Base-by-base conservation (phyloP, 805 yeast genomes). In the Yarrowia hollandica region DNA sequence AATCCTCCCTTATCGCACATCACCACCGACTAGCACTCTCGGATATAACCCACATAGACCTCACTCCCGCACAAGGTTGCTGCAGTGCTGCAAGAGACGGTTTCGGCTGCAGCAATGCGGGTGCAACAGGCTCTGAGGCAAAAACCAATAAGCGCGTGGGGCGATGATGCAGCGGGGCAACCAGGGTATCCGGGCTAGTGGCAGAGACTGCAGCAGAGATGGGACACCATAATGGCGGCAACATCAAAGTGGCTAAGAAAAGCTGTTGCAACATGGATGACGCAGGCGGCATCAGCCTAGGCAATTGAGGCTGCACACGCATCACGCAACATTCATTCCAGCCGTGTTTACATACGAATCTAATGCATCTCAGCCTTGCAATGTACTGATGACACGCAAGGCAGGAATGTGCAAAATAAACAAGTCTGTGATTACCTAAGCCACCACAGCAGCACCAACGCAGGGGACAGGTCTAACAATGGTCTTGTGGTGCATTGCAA, bases 161-260 rank as follows among this genome's bases (percentile, higher is more conserved):
- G 50, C 23, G 52, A 44, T 44, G 52, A 41, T 41, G 46, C 46
- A 41, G 48, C 11, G 33, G 48, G 31, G 33, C 48, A 26, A 41
- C 23, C 23, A 11, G 33, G 28, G 44, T 38, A 15, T n/a, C n/a
- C 9, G 3, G 10, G 12, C 15, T 38, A n/a, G 28, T 38, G 28
- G 3, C 7, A 37, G n/a, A n/a, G n/a, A n/a, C n/a, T n/a, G n/a
- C n/a, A n/a, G n/a, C n/a, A n/a, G n/a, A n/a, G n/a, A n/a, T n/a
- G n/a, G n/a, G n/a, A n/a, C n/a, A n/a, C n/a, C n/a, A n/a, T n/a
- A n/a, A n/a, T n/a, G n/a, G n/a, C n/a, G n/a, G n/a, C n/a, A n/a
- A n/a, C n/a, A n/a, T n/a, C n/a, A n/a, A n/a, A n/a, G n/a, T n/a
- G n/a, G n/a, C n/a, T n/a, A n/a, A n/a, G n/a, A n/a, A n/a, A n/a